These are phyloP conservation scores for Nemania sp. DNA, from an alignment of 2,329 filamentous ascomycete species.

Conservation along the genomic window DNA sequence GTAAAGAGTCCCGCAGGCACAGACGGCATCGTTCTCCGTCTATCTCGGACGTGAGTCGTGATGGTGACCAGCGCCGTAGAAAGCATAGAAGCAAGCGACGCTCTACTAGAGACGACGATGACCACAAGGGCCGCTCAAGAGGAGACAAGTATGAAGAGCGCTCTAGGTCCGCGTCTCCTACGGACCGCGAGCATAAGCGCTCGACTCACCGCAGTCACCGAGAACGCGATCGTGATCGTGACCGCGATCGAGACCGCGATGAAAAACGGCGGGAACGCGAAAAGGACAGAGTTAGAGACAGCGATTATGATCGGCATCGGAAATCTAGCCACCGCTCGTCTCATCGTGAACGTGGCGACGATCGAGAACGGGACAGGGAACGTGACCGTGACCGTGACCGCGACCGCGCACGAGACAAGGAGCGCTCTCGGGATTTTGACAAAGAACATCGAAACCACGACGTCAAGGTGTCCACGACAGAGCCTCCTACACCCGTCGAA, in stretches of 20 bases:
- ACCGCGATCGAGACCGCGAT: constrained; percentile 48
- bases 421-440: constrained; percentile 45
- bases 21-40: constrained; percentile 61
- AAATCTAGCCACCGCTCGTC: constrained; percentile 47
- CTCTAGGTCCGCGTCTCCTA: constrained; percentile 68
- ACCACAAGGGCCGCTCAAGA: constrained; percentile 45
- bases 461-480: constrained; percentile 42
- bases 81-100: constrained; percentile 52
- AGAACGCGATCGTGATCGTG: constrained; percentile 43
- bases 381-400: constrained; percentile 43
- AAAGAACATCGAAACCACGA: constrained; percentile 42
- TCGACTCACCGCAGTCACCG: constrained; percentile 53
- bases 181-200: constrained; percentile 50
- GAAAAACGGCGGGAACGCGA: constrained; percentile 39
- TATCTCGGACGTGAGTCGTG: constrained; percentile 50
- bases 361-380: constrained; percentile 47
- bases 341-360: constrained; percentile 49
- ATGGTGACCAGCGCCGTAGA: constrained; percentile 57
- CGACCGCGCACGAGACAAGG: constrained; percentile 42
- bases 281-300: constrained; percentile 46
- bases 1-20: constrained; percentile 54
- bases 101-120: constrained; percentile 52
- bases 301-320: constrained; percentile 43
- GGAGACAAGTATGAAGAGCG: constrained; percentile 55
- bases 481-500: constrained; percentile 40